Evolutionary conservation across 2,329 filamentous ascomycete genomes (phyloP), one percentile per base, ranked within the genome.

Genomic region (Purpureocillium lavendulum): DNA sequence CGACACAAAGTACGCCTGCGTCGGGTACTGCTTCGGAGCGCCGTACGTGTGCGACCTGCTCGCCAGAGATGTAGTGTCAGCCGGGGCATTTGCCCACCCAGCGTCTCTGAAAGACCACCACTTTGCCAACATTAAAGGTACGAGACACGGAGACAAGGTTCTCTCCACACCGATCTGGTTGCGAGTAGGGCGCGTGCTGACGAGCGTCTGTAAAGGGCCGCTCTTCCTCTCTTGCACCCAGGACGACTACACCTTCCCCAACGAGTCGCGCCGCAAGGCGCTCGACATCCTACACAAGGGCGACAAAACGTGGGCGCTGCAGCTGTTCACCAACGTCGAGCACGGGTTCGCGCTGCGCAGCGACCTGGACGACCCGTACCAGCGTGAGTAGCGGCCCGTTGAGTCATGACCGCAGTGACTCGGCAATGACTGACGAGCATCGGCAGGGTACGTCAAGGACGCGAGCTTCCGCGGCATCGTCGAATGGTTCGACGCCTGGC

Each of bases 281-380:
- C 32, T 69, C 1, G 65, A 70, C 16, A 62, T 70, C 26, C 49
- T 72, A 36, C 57, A 60, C 33, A 53, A 53, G 17, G 52, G 54
- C 21, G 53, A 59, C 31, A 66, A 64, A 46, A 46, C 70, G 2
- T 84, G 77, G 56, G 77, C 84, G 50, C 65, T 82, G 46, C 77
- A 72, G 53, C 60, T 85, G 15, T 84, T 77, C 62, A 69, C 68
- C 17, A 70, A 70, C 30, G 75, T 82, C 13, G 59, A 66, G 43
- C 81, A 84, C 53, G 79, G 80, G 0, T 84, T 84, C 52, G 75
- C 75, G 7, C 69, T 80, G 8, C 69, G 77, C 38, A 70, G 64
- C 3, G 74, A 84, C 48, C 50, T 61, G 32, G 50, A 64, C 11
- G 57, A 68, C 15, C 43, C 40, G n/a, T 42, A 44, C 29, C 24